These are phyloP conservation scores for Suillus luteus DNA, from an alignment of 768 basidiomycete species.

Conservation along the genomic window DNA sequence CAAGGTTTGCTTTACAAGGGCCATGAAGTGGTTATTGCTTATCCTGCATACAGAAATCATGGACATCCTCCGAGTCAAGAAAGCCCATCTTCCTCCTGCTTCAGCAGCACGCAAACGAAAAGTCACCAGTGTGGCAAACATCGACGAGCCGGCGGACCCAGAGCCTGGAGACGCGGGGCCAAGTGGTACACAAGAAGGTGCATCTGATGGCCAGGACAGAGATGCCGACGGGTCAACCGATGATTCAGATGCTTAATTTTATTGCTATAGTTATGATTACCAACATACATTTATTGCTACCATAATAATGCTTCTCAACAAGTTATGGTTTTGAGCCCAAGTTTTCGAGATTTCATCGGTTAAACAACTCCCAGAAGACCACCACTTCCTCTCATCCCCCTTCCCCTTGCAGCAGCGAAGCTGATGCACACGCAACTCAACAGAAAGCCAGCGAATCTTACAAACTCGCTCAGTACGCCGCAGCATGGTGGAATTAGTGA, in stretches of 20 bases:
- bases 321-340: not conserved
- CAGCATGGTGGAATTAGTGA: conserved; percentile 5
- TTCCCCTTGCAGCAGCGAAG: conserved; percentile 67
- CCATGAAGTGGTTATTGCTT: not conserved
- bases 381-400: conserved; percentile 67
- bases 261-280: conserved; percentile 2
- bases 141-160: conserved; percentile 38
- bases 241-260: conserved; percentile 18
- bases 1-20: conserved; percentile 50
- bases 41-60: conserved; percentile 59
- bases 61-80: conserved; percentile 77
- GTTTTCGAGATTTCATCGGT: not conserved
- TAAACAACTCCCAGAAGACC: conserved; percentile 67
- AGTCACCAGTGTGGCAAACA: conserved; percentile 51
- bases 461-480: conserved; percentile 3
- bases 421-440: conserved; percentile 82
- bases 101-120: conserved; percentile 48
- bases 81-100: conserved; percentile 54
- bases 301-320: conserved; percentile 7
- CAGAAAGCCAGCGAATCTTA: conserved; percentile 79
- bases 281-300: not conserved
- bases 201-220: conserved; percentile 20
- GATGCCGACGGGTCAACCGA: conserved; percentile 21
- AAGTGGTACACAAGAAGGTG: conserved; percentile 31
- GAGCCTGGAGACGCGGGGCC: conserved; percentile 30